These are phyloP conservation scores for Aspergillus luchuensis DNA, from an alignment of 2,329 filamentous ascomycete species.

Conservation along the genomic window DNA sequence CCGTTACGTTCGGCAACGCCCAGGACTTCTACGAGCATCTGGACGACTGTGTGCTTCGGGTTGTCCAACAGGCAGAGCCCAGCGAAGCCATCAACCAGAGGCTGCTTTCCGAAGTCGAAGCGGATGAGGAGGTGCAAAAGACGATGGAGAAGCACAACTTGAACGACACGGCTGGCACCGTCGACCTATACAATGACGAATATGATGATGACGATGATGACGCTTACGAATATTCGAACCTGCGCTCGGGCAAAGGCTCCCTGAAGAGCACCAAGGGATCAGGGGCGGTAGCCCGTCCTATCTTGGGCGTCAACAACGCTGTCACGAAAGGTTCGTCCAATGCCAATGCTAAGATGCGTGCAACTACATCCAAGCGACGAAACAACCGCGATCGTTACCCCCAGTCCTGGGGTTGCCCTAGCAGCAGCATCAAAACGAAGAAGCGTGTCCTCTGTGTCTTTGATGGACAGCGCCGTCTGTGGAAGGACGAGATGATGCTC, in stretches of 20 bases:
- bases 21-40: conserved; percentile 98
- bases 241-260: conserved; percentile 51
- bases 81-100: conserved; percentile 61
- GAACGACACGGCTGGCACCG: conserved; percentile 50
- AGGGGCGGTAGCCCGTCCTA: conserved; percentile 53
- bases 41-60: conserved; percentile 68
- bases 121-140: conserved; percentile 59
- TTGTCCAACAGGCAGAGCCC: conserved; percentile 62
- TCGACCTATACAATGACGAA: conserved; percentile 53
- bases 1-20: conserved; percentile 76
- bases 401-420: conserved; percentile 87
- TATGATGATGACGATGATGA: conserved; percentile 60
- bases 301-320: conserved; percentile 51
- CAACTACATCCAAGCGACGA: conserved; percentile 63
- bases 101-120: conserved; percentile 60
- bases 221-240: conserved; percentile 50
- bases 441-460: conserved; percentile 94
- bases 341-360: conserved; percentile 69
- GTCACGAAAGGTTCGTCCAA: conserved; percentile 41
- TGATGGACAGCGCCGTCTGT: conserved; percentile 81
- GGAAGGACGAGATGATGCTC: conserved; percentile 99
- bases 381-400: conserved; percentile 95
- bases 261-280: conserved; percentile 53
- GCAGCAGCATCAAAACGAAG: conserved; percentile 96
- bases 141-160: conserved; percentile 61